Evolutionary conservation across 352 stramenopile species (phyloP).

Genomic region (Phytophthora niederhauseri): DNA sequence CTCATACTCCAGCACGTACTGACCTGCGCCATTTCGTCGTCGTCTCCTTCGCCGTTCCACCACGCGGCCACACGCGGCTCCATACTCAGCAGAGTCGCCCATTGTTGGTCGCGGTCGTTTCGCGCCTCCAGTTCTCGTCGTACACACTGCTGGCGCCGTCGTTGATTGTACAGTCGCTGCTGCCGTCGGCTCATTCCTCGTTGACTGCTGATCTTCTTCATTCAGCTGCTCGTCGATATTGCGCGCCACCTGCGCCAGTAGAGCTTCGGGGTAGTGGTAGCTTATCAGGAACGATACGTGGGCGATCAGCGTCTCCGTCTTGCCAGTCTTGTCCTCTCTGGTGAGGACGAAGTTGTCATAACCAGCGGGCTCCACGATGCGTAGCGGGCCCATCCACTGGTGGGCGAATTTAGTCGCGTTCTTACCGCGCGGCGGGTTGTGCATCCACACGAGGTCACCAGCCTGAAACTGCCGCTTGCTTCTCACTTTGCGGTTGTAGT

Average conservation of each 20-base stretch:
- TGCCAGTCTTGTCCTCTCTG: conserved; percentile 2
- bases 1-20: neutral
- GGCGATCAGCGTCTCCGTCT: neutral
- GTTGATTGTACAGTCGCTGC: neutral
- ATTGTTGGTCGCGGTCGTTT: neutral
- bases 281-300: conserved; percentile 1
- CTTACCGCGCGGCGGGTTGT: neutral
- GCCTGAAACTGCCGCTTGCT: neutral
- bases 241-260: neutral
- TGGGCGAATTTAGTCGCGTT: conserved; percentile 14
- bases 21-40: neutral
- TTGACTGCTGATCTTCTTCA: neutral
- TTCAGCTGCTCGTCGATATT: neutral
- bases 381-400: neutral
- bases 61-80: neutral
- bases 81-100: neutral
- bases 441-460: conserved; percentile 5
- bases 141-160: neutral
- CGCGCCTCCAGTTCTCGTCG: neutral
- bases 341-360: conserved; percentile 4
- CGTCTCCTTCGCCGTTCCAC: neutral
- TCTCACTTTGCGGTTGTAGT: neutral
- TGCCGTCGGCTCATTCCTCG: neutral
- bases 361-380: neutral
- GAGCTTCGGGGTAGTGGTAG: neutral